Conservation (phyloP, 164 flowering plant species). For the Cinnamomum micranthum region DNA sequence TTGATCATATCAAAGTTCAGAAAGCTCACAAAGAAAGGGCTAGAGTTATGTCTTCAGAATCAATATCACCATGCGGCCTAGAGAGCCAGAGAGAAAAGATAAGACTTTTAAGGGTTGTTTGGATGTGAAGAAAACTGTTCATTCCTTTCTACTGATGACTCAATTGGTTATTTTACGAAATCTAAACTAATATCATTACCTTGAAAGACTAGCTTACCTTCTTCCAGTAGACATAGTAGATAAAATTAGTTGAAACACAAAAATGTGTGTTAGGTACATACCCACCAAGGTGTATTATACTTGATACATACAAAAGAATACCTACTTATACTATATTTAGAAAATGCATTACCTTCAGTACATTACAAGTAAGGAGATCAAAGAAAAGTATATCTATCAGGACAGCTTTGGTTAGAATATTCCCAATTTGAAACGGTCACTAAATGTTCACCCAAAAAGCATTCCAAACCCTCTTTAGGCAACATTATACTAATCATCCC, state of each 20-base stretch:
- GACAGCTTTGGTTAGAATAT: not conserved
- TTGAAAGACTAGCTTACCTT: not conserved
- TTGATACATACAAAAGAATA: too few relatives aligned
- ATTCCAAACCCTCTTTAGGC: not conserved
- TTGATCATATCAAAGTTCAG: too few relatives aligned
- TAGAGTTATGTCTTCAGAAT: not conserved
- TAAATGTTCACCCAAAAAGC: not conserved
- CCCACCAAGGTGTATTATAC: too few relatives aligned
- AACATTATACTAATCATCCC: not conserved
- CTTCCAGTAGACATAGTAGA: not conserved
- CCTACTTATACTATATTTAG: not conserved
- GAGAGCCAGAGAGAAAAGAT: not conserved
- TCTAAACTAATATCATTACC: too few relatives aligned
- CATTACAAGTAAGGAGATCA: not conserved
- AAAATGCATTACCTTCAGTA: not conserved
- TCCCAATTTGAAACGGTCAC: not conserved
- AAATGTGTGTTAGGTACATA: not conserved
- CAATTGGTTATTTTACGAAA: not conserved
- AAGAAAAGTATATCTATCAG: not conserved
- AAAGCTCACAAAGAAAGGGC: not conserved
- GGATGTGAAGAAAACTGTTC: not conserved
- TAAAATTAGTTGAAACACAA: not conserved
- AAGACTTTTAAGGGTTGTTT: not conserved
- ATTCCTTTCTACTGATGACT: not conserved
- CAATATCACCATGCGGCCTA: not conserved